phyloP scores from a whole-genome alignment of 2,329 filamentous ascomycete genomes.

The Aspergillus novoparasiticus region DNA sequence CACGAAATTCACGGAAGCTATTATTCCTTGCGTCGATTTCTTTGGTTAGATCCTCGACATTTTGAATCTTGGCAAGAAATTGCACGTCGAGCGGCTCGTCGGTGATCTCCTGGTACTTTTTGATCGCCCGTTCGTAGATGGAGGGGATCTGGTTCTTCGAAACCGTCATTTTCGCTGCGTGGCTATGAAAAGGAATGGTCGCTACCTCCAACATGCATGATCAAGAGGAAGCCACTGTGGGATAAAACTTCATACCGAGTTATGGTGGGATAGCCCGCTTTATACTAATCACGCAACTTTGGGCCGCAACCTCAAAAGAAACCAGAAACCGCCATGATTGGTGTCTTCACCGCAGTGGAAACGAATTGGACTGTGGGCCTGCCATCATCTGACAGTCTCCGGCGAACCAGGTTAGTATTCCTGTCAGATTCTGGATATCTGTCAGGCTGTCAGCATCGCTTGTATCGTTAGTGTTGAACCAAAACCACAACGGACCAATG shows the following conservation, averaged over 20 bases:
- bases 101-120: constrained; percentile 13
- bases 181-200: neutral
- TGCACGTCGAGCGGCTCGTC: constrained; percentile 8
- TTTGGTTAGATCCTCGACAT: constrained; percentile 9
- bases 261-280: neutral
- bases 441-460: neutral
- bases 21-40: constrained; percentile 15
- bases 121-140: constrained; percentile 10
- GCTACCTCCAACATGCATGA: neutral
- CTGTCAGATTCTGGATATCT: neutral
- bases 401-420: neutral
- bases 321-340: neutral
- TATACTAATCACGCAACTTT: neutral
- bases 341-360: neutral
- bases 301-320: neutral
- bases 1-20: constrained; percentile 14
- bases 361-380: neutral
- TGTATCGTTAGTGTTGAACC: neutral
- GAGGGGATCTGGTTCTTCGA: constrained; percentile 9
- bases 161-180: neutral
- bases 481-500: neutral
- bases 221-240: neutral
- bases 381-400: neutral
- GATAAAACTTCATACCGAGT: neutral
- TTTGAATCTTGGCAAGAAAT: constrained; percentile 9